Evolutionary conservation across 352 stramenopile species (phyloP).

Genomic region (Aphanomyces stellatus): DNA sequence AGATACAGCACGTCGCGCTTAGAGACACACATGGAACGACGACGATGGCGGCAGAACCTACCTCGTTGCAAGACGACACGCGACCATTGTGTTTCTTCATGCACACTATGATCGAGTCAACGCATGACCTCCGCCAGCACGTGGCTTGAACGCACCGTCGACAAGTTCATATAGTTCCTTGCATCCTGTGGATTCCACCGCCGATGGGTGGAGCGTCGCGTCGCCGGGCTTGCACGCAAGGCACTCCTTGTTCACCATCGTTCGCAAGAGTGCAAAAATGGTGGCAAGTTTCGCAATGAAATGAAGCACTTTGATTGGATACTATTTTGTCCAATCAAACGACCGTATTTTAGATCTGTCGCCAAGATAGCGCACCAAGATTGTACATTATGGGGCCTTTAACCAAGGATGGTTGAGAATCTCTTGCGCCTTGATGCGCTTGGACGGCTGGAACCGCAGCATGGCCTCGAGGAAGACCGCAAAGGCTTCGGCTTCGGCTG

Average conservation of each 20-base stretch:
- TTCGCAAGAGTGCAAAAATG: no score
- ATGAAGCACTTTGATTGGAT: neutral
- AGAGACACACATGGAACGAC: neutral
- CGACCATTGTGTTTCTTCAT: conserved; percentile 1
- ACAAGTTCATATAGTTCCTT: neutral
- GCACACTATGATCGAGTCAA: neutral
- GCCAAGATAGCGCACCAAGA: no score
- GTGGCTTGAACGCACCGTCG: neutral
- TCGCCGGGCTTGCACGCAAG: neutral
- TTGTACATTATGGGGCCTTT: conserved; percentile 19
- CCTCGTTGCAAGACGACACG: neutral
- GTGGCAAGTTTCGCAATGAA: conserved; percentile 4
- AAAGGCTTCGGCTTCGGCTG: conserved; percentile 80
- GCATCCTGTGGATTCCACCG: neutral
- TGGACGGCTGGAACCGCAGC: conserved; percentile 75
- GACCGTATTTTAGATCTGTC: neutral
- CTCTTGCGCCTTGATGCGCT: conserved; percentile 89
- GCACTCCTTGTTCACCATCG: neutral
- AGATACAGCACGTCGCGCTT: neutral
- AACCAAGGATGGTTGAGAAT: conserved; percentile 95
- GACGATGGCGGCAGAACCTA: no score
- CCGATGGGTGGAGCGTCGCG: neutral
- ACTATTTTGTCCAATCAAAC: neutral
- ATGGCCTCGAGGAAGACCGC: conserved; percentile 93
- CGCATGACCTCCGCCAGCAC: neutral